Percentiles rank a stretch among this genome's conserved stretches.
Conservation (phyloP, 305 asterid genomes). For the Fraxinus baroniana region DNA sequence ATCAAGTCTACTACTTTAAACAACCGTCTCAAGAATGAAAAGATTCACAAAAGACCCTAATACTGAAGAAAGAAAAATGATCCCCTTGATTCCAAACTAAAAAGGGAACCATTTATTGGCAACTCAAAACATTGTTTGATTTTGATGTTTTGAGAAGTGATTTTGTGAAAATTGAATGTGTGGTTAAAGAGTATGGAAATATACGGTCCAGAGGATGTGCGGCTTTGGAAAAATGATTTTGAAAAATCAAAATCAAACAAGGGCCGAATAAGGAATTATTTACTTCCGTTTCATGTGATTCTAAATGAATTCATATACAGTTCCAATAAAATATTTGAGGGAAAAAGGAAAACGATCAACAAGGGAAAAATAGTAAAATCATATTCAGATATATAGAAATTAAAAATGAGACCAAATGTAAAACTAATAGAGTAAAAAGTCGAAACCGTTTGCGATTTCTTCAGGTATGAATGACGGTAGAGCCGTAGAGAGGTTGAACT, state of each 20-base stretch:
- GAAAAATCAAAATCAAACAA: not conserved
- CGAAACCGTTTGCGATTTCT: not conserved
- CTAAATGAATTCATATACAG: not conserved
- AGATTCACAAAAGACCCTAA: not conserved
- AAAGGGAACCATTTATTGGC: not conserved
- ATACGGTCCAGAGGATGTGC: not conserved
- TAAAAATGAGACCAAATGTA: not conserved
- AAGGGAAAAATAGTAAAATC: not conserved
- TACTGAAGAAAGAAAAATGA: not conserved
- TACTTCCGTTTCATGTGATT: not conserved
- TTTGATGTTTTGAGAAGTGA: not conserved
- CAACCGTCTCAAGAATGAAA: not conserved
- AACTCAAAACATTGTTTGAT: not conserved
- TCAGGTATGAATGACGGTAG: not conserved
- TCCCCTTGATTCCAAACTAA: not conserved
- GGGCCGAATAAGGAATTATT: not conserved
- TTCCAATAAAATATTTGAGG: not conserved
- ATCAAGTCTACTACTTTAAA: not conserved
- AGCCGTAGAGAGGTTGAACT: not conserved
- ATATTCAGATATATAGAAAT: not conserved
- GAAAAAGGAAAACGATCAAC: not conserved
- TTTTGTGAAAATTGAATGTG: not conserved
- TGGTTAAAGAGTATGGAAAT: not conserved
- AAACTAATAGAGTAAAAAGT: not conserved
- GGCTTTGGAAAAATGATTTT: not conserved